These are phyloP conservation scores for Pyrenochaeta sp. DNA, from an alignment of 2,329 filamentous ascomycete species.

Conservation along the genomic window DNA sequence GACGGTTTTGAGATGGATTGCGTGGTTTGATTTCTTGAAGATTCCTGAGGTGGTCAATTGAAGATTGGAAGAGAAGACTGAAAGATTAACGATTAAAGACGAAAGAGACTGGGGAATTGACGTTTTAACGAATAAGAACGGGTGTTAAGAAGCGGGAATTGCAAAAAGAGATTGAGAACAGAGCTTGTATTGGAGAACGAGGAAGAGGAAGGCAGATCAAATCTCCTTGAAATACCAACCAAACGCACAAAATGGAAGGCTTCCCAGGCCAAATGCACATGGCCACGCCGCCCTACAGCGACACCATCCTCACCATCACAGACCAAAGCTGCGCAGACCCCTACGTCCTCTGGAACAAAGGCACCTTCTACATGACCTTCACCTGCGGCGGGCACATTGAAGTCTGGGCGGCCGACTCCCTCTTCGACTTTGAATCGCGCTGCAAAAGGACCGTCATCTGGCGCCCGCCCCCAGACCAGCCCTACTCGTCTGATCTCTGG, in stretches of 20 bases:
- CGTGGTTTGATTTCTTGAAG: too few relatives aligned
- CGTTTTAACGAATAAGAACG: too few relatives aligned
- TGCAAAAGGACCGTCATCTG: slow-evolving; percentile 51
- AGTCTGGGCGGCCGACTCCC: slow-evolving; percentile 52
- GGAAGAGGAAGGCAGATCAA: not conserved
- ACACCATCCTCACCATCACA: slow-evolving; percentile 53
- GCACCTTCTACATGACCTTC: slow-evolving; percentile 56
- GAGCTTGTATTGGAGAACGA: not conserved
- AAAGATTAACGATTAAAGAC: too few relatives aligned
- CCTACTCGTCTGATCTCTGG: slow-evolving; percentile 59
- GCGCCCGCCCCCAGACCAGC: slow-evolving; percentile 52
- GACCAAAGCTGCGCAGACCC: slow-evolving; percentile 53
- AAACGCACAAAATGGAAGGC: slow-evolving; percentile 1
- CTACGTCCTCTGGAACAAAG: slow-evolving; percentile 52
- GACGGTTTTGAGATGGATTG: too few relatives aligned
- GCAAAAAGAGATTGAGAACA: not conserved
- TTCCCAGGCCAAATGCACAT: slow-evolving; percentile 26
- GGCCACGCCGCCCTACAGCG: slow-evolving; percentile 42
- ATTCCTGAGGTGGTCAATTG: too few relatives aligned
- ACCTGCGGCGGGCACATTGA: slow-evolving; percentile 55
- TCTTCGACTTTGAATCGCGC: slow-evolving; percentile 50
- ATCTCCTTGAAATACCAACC: not conserved
- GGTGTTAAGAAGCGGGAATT: not conserved
- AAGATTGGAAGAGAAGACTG: too few relatives aligned
- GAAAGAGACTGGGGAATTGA: too few relatives aligned